Evolutionary conservation across 768 basidiomycete genomes (phyloP).

Genomic region (Leccinum ochraceum): DNA sequence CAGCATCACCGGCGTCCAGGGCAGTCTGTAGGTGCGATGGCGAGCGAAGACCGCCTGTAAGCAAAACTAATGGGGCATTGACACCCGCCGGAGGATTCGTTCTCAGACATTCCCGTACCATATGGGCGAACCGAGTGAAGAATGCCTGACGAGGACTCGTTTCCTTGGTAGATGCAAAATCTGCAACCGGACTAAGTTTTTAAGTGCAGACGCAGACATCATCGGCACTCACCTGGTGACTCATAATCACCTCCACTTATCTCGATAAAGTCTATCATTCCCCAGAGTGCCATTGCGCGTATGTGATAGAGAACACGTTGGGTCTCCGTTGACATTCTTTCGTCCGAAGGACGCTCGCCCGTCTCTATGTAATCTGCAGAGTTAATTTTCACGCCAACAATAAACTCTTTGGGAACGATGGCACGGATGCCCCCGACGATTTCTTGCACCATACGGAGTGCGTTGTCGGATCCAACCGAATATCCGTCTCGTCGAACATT

Average conservation of each 20-base stretch:
- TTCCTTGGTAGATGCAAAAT: conserved; percentile 39
- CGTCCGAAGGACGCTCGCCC: conserved; percentile 28
- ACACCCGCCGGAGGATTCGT: conserved; percentile 25
- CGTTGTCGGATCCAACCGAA: conserved; percentile 41
- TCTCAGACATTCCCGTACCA: conserved; percentile 50
- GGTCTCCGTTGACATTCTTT: conserved; percentile 30
- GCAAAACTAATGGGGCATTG: conserved; percentile 59
- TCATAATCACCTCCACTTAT: conserved; percentile 89
- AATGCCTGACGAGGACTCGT: conserved; percentile 60
- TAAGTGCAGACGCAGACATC: background rate
- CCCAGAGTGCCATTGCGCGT: conserved; percentile 60
- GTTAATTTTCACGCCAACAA: conserved; percentile 80
- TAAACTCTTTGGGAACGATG: conserved; percentile 55
- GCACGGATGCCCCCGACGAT: conserved; percentile 59
- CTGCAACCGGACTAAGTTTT: conserved; percentile 29
- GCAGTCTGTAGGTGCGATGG: conserved; percentile 55
- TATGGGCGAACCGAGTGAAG: conserved; percentile 67
- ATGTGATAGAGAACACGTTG: conserved; percentile 61
- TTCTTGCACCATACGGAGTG: conserved; percentile 57
- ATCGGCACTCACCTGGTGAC: conserved; percentile 53
- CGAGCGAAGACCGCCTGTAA: conserved; percentile 79
- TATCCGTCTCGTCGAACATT: conserved; percentile 66
- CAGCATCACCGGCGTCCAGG: conserved; percentile 55
- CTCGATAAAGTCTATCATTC: conserved; percentile 78
- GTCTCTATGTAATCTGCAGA: conserved; percentile 66